Evolutionary conservation across 2,329 filamentous ascomycete genomes (phyloP), one percentile per base, ranked within the genome.

Genomic region (Dryadomyces quercus-mongolicae): DNA sequence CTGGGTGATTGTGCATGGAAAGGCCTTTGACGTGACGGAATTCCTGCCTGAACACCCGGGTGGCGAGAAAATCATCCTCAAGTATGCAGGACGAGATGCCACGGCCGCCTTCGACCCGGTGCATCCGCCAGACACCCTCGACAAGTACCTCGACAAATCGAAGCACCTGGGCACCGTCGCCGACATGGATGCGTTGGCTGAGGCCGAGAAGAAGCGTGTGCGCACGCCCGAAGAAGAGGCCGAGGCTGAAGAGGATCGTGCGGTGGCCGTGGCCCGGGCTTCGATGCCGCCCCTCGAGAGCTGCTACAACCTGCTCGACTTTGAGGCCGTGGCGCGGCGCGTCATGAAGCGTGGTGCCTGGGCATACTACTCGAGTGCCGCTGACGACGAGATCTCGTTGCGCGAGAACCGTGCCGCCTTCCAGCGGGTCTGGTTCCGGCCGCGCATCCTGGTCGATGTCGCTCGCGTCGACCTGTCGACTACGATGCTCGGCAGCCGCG

Each of bases 271-370:
- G 69, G 78, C 91, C 66, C 82, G 88, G 55, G 74, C 78, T 61
- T 73, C 77, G 57, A 94, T 90, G 82, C 91, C 91, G 0, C 74
- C 83, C 49, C 73, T 96, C 57, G 84, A 87, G 60, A 86, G 94
- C 67, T 95, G 90, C 74, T 95, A 91, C 70, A 96, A 96, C 67
- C 71, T 96, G 57, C 81, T 93, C 72, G 93, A 98, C 71, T 98
- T 98, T 67, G 93, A 98, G 75, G 83, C 88, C 3, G 92, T 97
- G 40, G 93, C 93, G 5, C 83, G 85, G 62, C 76, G 82, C 43
- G 82, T 94, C 55, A 96, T 97, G 92, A 96, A 95, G 79, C 94
- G 87, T 74, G 86, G 85, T 1, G 92, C 92, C 0, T 98, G 93
- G 93, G 93, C 87, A 25, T 98, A 98, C 73, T 98, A 98, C 70